Percentiles rank a stretch among this genome's conserved stretches.
phyloP scores from a whole-genome alignment of 768 basidiomycete genomes.

The Kockovaella imperatae region DNA sequence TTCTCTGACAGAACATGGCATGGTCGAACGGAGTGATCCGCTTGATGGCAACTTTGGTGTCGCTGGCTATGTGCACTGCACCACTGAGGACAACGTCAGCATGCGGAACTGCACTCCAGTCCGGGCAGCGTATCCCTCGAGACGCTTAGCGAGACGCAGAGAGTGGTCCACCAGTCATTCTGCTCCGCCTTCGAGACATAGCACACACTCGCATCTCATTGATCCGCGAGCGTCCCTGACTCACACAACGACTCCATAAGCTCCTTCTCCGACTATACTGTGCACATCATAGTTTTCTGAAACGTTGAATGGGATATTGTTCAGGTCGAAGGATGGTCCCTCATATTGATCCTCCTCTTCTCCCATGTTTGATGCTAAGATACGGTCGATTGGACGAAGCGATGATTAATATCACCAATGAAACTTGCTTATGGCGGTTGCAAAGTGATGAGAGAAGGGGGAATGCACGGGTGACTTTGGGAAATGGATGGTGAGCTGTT shows the following conservation, averaged over 20 bases:
- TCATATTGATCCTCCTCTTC: no score
- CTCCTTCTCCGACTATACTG: constrained; percentile 87
- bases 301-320: constrained; percentile 26
- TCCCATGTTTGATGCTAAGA: no score
- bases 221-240: constrained; percentile 7
- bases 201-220: no score
- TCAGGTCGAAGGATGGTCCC: constrained; percentile 3
- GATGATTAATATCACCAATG: no score
- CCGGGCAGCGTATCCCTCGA: no score
- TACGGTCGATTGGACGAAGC: no score
- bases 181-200: no score
- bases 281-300: constrained; percentile 57
- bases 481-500: no score
- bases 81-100: constrained; percentile 45
- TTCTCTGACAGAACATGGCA: constrained; percentile 46
- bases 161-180: no score
- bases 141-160: not conserved
- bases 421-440: no score
- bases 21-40: constrained; percentile 93
- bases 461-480: no score
- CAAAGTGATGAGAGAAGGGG: no score
- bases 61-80: constrained; percentile 67
- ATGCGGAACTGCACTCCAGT: not conserved
- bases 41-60: constrained; percentile 88
- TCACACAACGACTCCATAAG: constrained; percentile 72